A percentile compares a stretch with the other conserved stretches of the same genome.
These are phyloP conservation scores for Fusarium verticillioides DNA, from an alignment of 2,329 filamentous ascomycete species.

Conservation along the genomic window DNA sequence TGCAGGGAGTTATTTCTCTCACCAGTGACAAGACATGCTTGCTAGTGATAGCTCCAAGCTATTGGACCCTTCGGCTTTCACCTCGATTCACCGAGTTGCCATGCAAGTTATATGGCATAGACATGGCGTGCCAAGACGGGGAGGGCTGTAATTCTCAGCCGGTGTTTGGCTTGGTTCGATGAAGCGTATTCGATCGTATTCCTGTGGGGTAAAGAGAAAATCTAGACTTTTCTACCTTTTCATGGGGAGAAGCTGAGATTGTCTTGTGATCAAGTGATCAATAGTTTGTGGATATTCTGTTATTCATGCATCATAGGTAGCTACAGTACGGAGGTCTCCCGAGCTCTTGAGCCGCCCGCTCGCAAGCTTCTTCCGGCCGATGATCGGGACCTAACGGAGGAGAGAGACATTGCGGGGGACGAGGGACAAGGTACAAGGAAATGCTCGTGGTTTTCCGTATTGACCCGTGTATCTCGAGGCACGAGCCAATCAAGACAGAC, in stretches of 20 bases:
- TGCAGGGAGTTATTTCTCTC: background rate
- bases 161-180: slow-evolving; percentile 19
- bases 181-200: slow-evolving; percentile 8
- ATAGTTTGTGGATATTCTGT: slow-evolving; percentile 10
- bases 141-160: background rate
- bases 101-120: background rate
- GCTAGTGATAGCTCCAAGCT: background rate
- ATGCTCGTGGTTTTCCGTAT: slow-evolving; percentile 7
- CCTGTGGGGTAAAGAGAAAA: slow-evolving; percentile 4
- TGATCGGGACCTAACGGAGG: slow-evolving; percentile 31
- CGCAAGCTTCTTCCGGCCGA: slow-evolving; percentile 14
- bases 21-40: background rate
- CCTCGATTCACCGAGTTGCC: slow-evolving; percentile 30
- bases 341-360: slow-evolving; percentile 21
- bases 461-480: background rate
- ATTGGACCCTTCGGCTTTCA: slow-evolving; percentile 16
- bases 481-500: slow-evolving; percentile 6
- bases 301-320: background rate
- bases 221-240: slow-evolving; percentile 6
- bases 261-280: slow-evolving; percentile 21
- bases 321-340: slow-evolving; percentile 37
- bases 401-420: slow-evolving; percentile 10
- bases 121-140: slow-evolving; percentile 17
- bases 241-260: background rate
- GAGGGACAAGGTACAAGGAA: background rate